Evolutionary conservation across 2,329 filamentous ascomycete species (phyloP).

Genomic region (Neopestalotiopsis clavispora): DNA sequence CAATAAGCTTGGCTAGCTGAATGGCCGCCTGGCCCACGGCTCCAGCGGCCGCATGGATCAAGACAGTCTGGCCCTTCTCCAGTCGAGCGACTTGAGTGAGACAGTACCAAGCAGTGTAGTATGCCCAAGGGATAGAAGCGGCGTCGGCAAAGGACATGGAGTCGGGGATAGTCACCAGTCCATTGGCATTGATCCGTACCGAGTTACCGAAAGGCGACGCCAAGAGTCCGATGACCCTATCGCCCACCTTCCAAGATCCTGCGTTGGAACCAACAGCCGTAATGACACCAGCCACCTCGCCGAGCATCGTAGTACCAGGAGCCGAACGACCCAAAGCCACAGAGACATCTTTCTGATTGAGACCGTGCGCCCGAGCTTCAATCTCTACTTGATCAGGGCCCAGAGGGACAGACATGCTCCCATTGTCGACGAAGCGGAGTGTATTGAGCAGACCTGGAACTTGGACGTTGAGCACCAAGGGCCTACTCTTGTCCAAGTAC

Average conservation of each 20-base stretch:
- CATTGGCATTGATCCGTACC: background rate
- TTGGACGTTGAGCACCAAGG: constrained; percentile 15
- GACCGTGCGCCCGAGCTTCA: constrained; percentile 18
- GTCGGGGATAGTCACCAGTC: background rate
- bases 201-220: background rate
- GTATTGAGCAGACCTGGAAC: constrained; percentile 19
- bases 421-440: constrained; percentile 14
- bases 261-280: background rate
- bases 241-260: background rate
- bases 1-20: constrained; percentile 16
- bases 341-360: constrained; percentile 20
- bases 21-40: background rate
- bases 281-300: constrained; percentile 7
- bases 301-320: background rate
- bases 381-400: constrained; percentile 18
- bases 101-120: constrained; percentile 28
- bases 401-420: background rate
- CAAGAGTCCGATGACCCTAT: background rate
- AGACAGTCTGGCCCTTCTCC: constrained; percentile 15
- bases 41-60: constrained; percentile 6
- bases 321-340: background rate
- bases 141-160: background rate
- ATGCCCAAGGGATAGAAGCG: background rate
- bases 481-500: constrained; percentile 34
- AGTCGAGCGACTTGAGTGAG: constrained; percentile 29